Percentiles rank a stretch among this genome's conserved stretches.
phyloP scores from a whole-genome alignment of 1,284 basidiomycete genomes.

The Puccinia horiana region DNA sequence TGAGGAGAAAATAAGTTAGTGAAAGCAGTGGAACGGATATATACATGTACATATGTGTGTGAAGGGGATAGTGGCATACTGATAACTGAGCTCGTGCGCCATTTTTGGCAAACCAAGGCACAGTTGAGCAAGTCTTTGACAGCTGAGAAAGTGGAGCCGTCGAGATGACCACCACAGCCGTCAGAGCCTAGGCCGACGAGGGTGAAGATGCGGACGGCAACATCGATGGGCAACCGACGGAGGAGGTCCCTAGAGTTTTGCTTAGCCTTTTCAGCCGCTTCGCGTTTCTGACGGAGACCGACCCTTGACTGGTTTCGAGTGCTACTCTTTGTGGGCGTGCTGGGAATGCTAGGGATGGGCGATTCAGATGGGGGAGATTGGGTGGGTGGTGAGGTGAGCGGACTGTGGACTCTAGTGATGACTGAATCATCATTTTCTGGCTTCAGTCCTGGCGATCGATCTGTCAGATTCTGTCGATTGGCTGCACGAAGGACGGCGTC shows the following conservation, averaged over 20 bases:
- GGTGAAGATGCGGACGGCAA: slow-evolving; percentile 26
- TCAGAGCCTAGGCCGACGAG: slow-evolving; percentile 36
- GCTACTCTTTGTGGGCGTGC: slow-evolving; percentile 1
- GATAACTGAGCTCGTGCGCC: slow-evolving; percentile 18
- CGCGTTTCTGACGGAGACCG: slow-evolving; percentile 18
- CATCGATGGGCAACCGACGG: slow-evolving; percentile 2
- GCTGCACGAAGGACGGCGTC: slow-evolving; percentile 37
- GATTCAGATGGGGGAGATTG: not conserved
- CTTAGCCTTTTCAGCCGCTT: not conserved
- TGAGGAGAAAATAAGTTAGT: not conserved
- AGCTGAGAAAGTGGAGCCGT: slow-evolving; percentile 29
- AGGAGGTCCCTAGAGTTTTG: slow-evolving; percentile 16
- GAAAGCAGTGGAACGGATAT: not conserved
- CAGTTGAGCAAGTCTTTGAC: slow-evolving; percentile 36
- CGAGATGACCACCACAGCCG: slow-evolving; percentile 28
- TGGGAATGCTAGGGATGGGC: not conserved
- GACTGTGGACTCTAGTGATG: slow-evolving; percentile 20
- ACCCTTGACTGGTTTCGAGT: not conserved
- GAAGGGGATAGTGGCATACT: slow-evolving; percentile 3
- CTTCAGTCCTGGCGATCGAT: not conserved
- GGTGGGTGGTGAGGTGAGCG: slow-evolving; percentile 4
- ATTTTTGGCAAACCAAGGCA: slow-evolving; percentile 35
- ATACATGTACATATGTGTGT: not conserved
- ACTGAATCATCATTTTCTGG: slow-evolving; percentile 14
- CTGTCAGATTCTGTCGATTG: not conserved